Evolutionary conservation across 768 basidiomycete genomes (phyloP).

Genomic region (Favolaschia claudopus): DNA sequence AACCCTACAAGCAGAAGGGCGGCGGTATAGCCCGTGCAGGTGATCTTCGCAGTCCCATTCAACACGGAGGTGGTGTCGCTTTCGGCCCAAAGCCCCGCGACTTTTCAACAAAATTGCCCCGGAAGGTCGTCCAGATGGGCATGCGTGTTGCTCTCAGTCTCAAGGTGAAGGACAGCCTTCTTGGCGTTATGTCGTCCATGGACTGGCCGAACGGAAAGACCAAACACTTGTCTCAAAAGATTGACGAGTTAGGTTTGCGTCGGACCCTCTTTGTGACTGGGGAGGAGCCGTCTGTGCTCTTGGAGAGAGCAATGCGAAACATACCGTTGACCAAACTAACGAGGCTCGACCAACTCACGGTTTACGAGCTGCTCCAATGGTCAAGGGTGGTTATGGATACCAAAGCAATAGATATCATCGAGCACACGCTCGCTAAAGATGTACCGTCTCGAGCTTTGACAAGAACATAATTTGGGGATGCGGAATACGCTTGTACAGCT

Average conservation of each 20-base stretch:
- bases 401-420: conserved; percentile 82
- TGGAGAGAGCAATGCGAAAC: conserved; percentile 74
- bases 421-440: conserved; percentile 64
- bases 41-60: conserved; percentile 86
- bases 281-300: conserved; percentile 57
- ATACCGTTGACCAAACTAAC: conserved; percentile 72
- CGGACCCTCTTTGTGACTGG: conserved; percentile 84
- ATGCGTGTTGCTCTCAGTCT: conserved; percentile 89
- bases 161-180: conserved; percentile 75
- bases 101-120: conserved; percentile 90
- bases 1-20: conserved; percentile 93
- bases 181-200: conserved; percentile 79
- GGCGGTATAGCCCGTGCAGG: conserved; percentile 90
- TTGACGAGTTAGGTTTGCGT: conserved; percentile 70
- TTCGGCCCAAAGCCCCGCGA: conserved; percentile 93
- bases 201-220: conserved; percentile 81
- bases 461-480: too few species aligned
- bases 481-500: too few species aligned
- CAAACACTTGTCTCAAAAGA: conserved; percentile 64
- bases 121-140: conserved; percentile 93
- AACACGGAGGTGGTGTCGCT: conserved; percentile 90
- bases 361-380: conserved; percentile 89
- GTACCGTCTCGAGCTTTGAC: too few species aligned
- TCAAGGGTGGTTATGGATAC: conserved; percentile 82
- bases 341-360: conserved; percentile 70